These are phyloP conservation scores for Candida smagusa DNA, from an alignment of 1,139 yeast species.

Conservation along the genomic window DNA sequence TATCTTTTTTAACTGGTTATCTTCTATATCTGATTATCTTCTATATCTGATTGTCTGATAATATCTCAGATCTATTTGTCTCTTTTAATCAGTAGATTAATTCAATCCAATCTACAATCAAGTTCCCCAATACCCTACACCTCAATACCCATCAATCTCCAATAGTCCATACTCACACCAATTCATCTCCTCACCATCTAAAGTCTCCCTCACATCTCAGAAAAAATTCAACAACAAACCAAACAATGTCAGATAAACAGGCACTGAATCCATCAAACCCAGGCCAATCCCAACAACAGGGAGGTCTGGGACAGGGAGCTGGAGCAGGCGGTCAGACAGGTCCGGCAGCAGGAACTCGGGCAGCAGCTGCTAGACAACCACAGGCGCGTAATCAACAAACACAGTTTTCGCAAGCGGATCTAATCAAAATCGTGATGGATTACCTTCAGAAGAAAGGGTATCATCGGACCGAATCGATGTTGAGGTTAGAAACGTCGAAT, in stretches of 20 bases:
- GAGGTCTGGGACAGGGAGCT: background rate
- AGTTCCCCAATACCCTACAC: too few relatives aligned
- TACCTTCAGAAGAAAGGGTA: constrained; percentile 92
- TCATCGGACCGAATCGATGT: constrained; percentile 89
- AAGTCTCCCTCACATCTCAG: too few relatives aligned
- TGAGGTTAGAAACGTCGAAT: constrained; percentile 82
- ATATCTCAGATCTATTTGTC: too few relatives aligned
- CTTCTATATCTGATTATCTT: too few relatives aligned
- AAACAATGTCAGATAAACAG: background rate
- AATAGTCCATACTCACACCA: too few relatives aligned
- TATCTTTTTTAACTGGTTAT: too few relatives aligned
- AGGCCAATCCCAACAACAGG: background rate
- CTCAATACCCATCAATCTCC: too few relatives aligned
- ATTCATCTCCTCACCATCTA: too few relatives aligned
- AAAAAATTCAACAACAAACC: background rate
- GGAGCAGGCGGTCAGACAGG: background rate
- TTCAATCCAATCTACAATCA: too few relatives aligned
- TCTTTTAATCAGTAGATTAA: too few relatives aligned
- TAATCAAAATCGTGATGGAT: constrained; percentile 86
- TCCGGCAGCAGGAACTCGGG: constrained; percentile 1
- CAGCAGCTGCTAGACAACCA: constrained; percentile 9
- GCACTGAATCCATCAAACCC: background rate
- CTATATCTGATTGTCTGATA: too few relatives aligned
- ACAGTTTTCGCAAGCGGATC: constrained; percentile 65
- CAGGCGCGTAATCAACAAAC: constrained; percentile 26